Conservation (phyloP, 805 yeast genomes). For the Candida berthetii region DNA sequence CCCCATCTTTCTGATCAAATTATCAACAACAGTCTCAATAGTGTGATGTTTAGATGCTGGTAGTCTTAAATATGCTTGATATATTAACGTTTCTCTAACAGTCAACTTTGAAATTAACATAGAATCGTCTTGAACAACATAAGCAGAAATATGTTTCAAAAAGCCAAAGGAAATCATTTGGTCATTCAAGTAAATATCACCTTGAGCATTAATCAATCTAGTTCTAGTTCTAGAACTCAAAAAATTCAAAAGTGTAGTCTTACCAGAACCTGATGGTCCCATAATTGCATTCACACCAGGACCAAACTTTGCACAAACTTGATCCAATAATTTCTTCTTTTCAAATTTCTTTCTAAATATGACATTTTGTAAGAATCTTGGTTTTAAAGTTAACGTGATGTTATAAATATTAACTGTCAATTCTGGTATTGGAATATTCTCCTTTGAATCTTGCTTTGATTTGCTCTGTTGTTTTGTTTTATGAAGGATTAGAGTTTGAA, state of each 20-base stretch:
- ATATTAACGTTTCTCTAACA: constrained; percentile 68
- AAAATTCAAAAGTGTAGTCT: constrained; percentile 58
- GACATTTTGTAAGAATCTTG: background rate
- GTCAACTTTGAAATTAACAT: constrained; percentile 66
- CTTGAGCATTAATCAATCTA: constrained; percentile 24
- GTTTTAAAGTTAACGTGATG: background rate
- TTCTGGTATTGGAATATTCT: background rate
- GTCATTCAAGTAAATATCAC: constrained; percentile 38
- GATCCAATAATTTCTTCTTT: constrained; percentile 20
- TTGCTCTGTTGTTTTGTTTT: too few species aligned
- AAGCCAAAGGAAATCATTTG: constrained; percentile 26
- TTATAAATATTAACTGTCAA: background rate
- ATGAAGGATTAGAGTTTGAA: background rate
- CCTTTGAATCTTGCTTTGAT: background rate
- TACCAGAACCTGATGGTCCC: constrained; percentile 83
- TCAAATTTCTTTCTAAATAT: constrained; percentile 2
- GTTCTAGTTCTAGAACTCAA: constrained; percentile 51
- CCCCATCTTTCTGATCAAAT: constrained; percentile 60
- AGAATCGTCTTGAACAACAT: constrained; percentile 79
- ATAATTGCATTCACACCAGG: constrained; percentile 73
- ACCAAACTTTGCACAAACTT: constrained; percentile 62
- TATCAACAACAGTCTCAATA: constrained; percentile 42
- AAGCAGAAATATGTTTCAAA: constrained; percentile 49
- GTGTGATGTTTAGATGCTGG: constrained; percentile 37
- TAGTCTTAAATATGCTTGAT: constrained; percentile 65